Base-by-base conservation (phyloP, 257 asterid species). In the Lithospermum erythrorhizon region DNA sequence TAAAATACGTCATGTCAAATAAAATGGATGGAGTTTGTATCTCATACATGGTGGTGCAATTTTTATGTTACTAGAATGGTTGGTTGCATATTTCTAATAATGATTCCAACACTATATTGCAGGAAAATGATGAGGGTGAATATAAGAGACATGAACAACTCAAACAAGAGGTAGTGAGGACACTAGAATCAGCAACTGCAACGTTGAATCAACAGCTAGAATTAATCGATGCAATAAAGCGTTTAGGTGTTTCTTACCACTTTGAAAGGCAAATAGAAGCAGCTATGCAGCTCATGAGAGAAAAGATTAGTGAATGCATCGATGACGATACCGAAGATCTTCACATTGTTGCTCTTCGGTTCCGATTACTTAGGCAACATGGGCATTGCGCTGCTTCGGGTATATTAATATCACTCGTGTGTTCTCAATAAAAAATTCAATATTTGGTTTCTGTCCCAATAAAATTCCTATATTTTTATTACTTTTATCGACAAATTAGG, bases 181-280 rank as follows among this genome's bases (percentile, higher is more conserved):
- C 58, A 47, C n/a, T 71, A 0, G 21, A 2, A 3, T 61, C 6
- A 53, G 53, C 30, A 4, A 30, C 63, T 3, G 35, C 55, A 2
- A 19, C 20, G 2, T 5, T 35, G 17, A 0, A 18, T 0, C 3
- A 30, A 0, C 64, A 57, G 16, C 32, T 68, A 1, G 59, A 64
- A 0, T 18, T 75, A 52, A 71, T 75, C 0, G 64, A 68, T 15
- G 17, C 48, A 0, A 52, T 71, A 5, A 66, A 64, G 9, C 74
- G 74, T 37, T 51, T 75, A 17, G 80, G 80, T 2, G 69, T 68
- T 21, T 35, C 69, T 7, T 75, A 75, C 32, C 77, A 64, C 53
- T 75, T 75, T 16, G 30, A 29, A 30, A 58, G 22, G 0, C 74
- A 68, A 22, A 75, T 75, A 0, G 56, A 64, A 9, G 57, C 7